Conservation (phyloP, 257 asterid genomes). For the Nicotiana obtusifolia region DNA sequence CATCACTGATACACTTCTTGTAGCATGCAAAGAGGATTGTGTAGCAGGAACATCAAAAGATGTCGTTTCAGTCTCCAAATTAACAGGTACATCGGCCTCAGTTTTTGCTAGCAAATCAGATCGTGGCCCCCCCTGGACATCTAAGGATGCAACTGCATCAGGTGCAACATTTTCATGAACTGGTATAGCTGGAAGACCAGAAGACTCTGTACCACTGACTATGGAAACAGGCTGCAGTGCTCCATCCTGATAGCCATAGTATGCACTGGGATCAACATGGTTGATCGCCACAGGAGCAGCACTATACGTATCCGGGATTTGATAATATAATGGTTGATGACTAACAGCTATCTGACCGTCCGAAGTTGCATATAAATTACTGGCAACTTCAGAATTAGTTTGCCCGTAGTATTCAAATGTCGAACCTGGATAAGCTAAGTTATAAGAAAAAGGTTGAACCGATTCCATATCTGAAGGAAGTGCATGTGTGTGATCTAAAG, state of each 20-base stretch:
- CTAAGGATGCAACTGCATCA: slow-evolving; percentile 24
- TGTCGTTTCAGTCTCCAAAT: slow-evolving; percentile 16
- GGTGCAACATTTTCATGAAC: slow-evolving; percentile 21
- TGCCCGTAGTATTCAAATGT: slow-evolving; percentile 56
- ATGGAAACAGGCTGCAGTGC: slow-evolving; percentile 31
- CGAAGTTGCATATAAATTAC: slow-evolving; percentile 38
- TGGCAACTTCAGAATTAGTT: slow-evolving; percentile 35
- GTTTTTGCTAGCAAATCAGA: slow-evolving; percentile 26
- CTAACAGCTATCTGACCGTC: slow-evolving; percentile 52
- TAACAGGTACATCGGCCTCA: slow-evolving; percentile 20
- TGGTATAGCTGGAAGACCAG: slow-evolving; percentile 27
- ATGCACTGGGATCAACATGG: slow-evolving; percentile 46
- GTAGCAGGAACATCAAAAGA: slow-evolving; percentile 28
- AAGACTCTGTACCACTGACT: slow-evolving; percentile 32
- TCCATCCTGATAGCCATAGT: slow-evolving; percentile 57
- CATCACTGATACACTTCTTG: slow-evolving; percentile 22
- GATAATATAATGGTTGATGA: slow-evolving; percentile 58
- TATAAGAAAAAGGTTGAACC: slow-evolving; percentile 46
- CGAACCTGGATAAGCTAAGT: slow-evolving; percentile 49
- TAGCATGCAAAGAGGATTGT: slow-evolving; percentile 23
- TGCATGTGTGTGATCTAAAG: slow-evolving; percentile 51
- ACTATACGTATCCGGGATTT: slow-evolving; percentile 41
- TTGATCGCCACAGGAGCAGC: slow-evolving; percentile 46
- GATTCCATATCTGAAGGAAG: slow-evolving; percentile 40
- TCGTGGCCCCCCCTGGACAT: slow-evolving; percentile 25